A percentile compares a stretch with the other conserved stretches of the same genome.
These are phyloP conservation scores for Colletotrichum filicis DNA, from an alignment of 2,329 filamentous ascomycete species.

Conservation along the genomic window DNA sequence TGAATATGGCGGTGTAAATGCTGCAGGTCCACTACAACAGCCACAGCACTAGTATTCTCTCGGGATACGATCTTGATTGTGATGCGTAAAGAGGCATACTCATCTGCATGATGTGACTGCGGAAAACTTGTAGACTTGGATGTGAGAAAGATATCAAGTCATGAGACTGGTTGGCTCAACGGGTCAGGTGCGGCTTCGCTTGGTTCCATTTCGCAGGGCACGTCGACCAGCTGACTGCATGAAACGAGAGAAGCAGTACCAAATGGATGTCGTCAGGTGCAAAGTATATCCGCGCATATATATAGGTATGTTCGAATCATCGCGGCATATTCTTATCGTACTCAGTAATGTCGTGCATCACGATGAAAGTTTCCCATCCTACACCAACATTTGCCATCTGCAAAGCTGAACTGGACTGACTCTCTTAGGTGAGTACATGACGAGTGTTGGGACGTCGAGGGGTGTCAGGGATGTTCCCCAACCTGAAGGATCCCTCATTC, in stretches of 20 bases:
- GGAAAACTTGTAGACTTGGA: background rate
- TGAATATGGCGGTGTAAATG: background rate
- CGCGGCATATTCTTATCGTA: background rate
- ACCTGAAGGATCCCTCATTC: background rate
- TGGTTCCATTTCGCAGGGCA: background rate
- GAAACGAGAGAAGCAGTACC: background rate
- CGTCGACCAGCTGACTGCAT: constrained; percentile 12
- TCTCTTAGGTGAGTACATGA: background rate
- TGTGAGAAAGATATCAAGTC: background rate
- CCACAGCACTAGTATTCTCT: background rate
- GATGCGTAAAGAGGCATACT: background rate
- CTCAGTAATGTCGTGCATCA: background rate
- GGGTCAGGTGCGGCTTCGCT: constrained; percentile 29
- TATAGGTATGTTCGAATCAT: background rate
- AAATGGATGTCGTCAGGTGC: background rate
- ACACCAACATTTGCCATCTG: background rate
- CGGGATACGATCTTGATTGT: background rate
- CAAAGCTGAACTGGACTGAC: background rate
- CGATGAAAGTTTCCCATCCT: background rate
- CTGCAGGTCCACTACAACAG: background rate
- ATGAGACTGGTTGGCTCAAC: constrained; percentile 26
- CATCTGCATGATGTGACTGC: background rate
- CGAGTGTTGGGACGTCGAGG: background rate
- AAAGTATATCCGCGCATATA: background rate
- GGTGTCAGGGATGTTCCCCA: too few species aligned